These are phyloP conservation scores for Xylariales sp. DNA, from an alignment of 2,329 filamentous ascomycete species.

Conservation along the genomic window DNA sequence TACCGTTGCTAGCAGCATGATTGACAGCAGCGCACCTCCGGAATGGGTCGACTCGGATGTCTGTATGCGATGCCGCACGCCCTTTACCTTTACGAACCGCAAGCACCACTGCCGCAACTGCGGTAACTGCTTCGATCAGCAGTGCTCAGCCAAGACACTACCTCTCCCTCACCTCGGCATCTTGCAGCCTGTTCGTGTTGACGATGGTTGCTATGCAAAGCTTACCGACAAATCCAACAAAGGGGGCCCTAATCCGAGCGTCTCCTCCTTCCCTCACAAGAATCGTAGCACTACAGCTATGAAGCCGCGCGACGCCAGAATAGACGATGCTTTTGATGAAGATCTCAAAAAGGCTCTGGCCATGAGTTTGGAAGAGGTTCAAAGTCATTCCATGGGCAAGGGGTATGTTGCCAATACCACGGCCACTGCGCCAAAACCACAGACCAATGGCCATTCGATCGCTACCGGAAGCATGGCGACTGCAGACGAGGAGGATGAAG, in stretches of 20 bases:
- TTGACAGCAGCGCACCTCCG: slow-evolving; percentile 94
- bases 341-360: slow-evolving; percentile 90
- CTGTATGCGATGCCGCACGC: slow-evolving; percentile 93
- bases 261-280: slow-evolving; percentile 47
- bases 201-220: slow-evolving; percentile 92
- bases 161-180: slow-evolving; percentile 92
- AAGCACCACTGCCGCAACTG: slow-evolving; percentile 99
- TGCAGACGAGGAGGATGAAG: slow-evolving; percentile 86
- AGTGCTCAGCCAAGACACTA: slow-evolving; percentile 85
- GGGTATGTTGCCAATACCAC: slow-evolving; percentile 64
- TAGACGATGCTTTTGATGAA: slow-evolving; percentile 90
- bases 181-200: slow-evolving; percentile 83
- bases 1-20: slow-evolving; percentile 91
- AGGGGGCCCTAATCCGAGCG: slow-evolving; percentile 35
- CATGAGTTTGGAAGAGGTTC: slow-evolving; percentile 94
- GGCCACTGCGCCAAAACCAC: slow-evolving; percentile 25
- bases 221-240: slow-evolving; percentile 69
- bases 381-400: slow-evolving; percentile 55
- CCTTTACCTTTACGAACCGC: slow-evolving; percentile 96
- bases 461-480: slow-evolving; percentile 30
- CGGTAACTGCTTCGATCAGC: slow-evolving; percentile 93
- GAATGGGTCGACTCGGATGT: slow-evolving; percentile 98
- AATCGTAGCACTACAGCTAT: slow-evolving; percentile 65
- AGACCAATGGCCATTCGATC: slow-evolving; percentile 32
- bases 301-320: slow-evolving; percentile 84